A percentile compares a stretch with the other conserved stretches of the same genome.
phyloP scores from a whole-genome alignment of 2,329 filamentous ascomycete genomes.

The Fusarium euwallaceae region DNA sequence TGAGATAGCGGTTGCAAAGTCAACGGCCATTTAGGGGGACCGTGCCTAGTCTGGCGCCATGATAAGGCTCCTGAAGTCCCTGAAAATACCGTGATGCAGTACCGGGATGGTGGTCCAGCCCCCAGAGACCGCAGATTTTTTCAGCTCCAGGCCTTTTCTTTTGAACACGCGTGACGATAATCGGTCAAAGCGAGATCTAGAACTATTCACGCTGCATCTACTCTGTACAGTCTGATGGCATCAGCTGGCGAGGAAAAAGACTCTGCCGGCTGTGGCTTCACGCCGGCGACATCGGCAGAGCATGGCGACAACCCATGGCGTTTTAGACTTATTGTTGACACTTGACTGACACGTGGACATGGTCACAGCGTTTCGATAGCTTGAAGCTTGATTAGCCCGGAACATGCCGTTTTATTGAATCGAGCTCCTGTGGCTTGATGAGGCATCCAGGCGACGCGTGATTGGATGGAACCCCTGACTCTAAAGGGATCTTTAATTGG shows the following conservation, averaged over 20 bases:
- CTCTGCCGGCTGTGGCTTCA: not conserved
- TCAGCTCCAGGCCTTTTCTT: not conserved
- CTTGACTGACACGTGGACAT: not conserved
- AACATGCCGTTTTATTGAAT: not conserved
- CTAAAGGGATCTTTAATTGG: not conserved
- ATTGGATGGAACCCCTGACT: not conserved
- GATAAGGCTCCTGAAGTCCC: not conserved
- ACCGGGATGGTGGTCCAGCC: not conserved
- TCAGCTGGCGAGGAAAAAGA: not conserved
- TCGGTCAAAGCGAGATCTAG: not conserved
- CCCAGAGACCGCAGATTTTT: not conserved
- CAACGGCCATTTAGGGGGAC: not conserved
- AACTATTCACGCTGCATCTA: not conserved
- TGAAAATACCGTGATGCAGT: not conserved
- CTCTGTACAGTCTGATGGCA: not conserved
- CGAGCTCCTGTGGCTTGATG: not conserved
- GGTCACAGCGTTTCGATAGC: not conserved
- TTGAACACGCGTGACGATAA: not conserved
- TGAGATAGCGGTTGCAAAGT: not conserved
- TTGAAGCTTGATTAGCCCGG: not conserved
- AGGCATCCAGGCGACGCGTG: not conserved
- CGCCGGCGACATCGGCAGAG: not conserved
- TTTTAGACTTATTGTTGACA: not conserved
- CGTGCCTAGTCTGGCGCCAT: not conserved
- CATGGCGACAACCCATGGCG: not conserved